phyloP scores from a whole-genome alignment of 176 grass and related monocot genomes.

The Rhynchospora breviuscula region DNA sequence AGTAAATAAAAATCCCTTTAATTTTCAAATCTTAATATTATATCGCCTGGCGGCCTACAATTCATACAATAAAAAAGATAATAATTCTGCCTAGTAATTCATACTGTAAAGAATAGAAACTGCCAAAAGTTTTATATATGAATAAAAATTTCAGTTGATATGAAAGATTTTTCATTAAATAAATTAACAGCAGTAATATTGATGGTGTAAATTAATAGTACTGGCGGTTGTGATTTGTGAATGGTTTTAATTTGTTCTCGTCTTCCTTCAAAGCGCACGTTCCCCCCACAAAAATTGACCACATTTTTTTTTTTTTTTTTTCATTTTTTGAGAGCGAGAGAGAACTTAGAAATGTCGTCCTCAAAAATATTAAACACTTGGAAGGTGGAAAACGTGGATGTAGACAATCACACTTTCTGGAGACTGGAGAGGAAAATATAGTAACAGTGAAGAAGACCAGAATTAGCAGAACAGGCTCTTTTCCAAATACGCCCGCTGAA shows the following conservation, averaged over 20 bases:
- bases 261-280: too few relatives aligned
- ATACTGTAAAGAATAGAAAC: not conserved
- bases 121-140: not conserved
- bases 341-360: not conserved
- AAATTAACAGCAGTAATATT: not conserved
- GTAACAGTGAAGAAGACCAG: not conserved
- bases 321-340: conserved; percentile 1
- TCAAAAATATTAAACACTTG: not conserved
- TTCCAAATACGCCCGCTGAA: not conserved
- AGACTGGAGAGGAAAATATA: not conserved
- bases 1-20: too few relatives aligned
- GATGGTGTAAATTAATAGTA: not conserved
- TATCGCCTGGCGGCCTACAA: too few relatives aligned
- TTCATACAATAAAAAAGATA: too few relatives aligned
- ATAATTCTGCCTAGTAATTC: not conserved
- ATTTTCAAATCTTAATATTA: too few relatives aligned
- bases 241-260: not conserved
- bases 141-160: not conserved
- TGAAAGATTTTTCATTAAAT: not conserved
- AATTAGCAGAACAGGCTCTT: not conserved
- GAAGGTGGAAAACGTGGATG: conserved; percentile 8
- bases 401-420: not conserved
- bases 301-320: not conserved
- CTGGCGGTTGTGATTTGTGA: not conserved
- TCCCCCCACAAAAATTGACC: not conserved